A percentile compares a stretch with the other conserved stretches of the same genome.
Conservation (phyloP, 352 stramenopile species). For the Phytophthora crassamura region DNA sequence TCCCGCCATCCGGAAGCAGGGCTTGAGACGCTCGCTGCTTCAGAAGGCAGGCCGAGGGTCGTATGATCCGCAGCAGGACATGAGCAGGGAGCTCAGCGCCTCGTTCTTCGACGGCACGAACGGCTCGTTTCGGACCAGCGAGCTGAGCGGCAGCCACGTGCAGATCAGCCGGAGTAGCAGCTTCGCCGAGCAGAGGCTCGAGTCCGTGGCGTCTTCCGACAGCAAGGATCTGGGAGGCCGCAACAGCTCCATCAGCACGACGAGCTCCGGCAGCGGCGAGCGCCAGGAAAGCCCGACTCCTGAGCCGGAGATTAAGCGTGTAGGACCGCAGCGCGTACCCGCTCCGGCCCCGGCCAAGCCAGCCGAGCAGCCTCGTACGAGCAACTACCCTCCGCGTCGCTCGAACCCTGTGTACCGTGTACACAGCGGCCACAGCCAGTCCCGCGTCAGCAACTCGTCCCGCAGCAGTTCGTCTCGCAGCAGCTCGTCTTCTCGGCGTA, state of each 20-base stretch:
- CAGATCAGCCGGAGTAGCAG: conserved; percentile 38
- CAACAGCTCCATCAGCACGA: conserved; percentile 34
- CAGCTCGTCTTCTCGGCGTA: conserved; percentile 26
- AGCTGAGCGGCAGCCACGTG: conserved; percentile 35
- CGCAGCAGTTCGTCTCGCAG: conserved; percentile 28
- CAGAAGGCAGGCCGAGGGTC: conserved; percentile 30
- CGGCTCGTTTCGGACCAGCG: conserved; percentile 34
- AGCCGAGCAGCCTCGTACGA: conserved; percentile 24
- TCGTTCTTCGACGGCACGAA: conserved; percentile 51
- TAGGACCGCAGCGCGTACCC: conserved; percentile 36
- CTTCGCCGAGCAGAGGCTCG: conserved; percentile 35
- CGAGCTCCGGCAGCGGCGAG: conserved; percentile 28
- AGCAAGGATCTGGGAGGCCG: conserved; percentile 29
- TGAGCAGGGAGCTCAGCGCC: conserved; percentile 37
- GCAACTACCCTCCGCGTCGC: conserved; percentile 38
- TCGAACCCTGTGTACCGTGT: conserved; percentile 30
- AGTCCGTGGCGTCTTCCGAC: conserved; percentile 22
- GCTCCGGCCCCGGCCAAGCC: conserved; percentile 30
- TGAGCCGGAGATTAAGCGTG: conserved; percentile 29
- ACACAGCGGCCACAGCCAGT: conserved; percentile 20
- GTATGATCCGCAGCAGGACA: conserved; percentile 40
- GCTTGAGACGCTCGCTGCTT: conserved; percentile 21
- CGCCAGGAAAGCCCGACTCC: conserved; percentile 26
- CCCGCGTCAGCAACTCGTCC: conserved; percentile 33
- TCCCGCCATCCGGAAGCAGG: conserved; percentile 29